Evolutionary conservation across 208 protist species (phyloP).

Genomic region (Wallacemonas rigidus): DNA sequence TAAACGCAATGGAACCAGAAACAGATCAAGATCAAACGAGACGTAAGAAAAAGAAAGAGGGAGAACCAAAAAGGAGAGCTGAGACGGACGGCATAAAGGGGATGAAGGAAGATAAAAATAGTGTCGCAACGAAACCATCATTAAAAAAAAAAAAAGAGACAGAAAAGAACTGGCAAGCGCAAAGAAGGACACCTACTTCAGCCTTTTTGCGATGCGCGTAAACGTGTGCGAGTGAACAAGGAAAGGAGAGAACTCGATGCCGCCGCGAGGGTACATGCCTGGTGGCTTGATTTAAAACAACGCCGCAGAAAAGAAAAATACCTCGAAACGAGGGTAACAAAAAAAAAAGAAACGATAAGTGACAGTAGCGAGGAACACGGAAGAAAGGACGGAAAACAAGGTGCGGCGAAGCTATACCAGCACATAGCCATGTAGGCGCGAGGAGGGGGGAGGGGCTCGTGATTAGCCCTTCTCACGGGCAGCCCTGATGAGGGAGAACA

Average conservation of each 20-base stretch:
- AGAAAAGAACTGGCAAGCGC: neutral
- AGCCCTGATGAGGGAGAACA: constrained; percentile 39
- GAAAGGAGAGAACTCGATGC: neutral
- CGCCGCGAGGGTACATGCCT: no score
- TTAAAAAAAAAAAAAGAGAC: neutral
- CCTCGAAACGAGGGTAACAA: neutral
- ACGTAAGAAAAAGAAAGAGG: constrained; percentile 11
- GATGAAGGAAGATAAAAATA: neutral
- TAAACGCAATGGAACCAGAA: no score
- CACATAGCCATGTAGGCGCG: neutral
- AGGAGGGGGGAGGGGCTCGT: neutral
- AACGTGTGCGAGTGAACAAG: neutral
- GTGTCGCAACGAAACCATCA: no score
- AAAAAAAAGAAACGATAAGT: constrained; percentile 1
- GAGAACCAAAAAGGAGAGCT: neutral
- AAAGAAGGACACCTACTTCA: neutral
- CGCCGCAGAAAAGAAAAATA: neutral
- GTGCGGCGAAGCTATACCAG: neutral
- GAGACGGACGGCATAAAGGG: neutral
- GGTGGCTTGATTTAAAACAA: no score
- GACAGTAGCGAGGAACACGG: neutral
- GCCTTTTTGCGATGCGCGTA: no score
- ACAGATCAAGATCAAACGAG: no score
- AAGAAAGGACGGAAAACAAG: constrained; percentile 1
- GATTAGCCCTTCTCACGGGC: constrained; percentile 37